Percentiles rank a stretch among this genome's conserved stretches.
These are phyloP conservation scores for Pseudogymnoascus sp. DNA, from an alignment of 2,329 filamentous ascomycete species.

Conservation along the genomic window DNA sequence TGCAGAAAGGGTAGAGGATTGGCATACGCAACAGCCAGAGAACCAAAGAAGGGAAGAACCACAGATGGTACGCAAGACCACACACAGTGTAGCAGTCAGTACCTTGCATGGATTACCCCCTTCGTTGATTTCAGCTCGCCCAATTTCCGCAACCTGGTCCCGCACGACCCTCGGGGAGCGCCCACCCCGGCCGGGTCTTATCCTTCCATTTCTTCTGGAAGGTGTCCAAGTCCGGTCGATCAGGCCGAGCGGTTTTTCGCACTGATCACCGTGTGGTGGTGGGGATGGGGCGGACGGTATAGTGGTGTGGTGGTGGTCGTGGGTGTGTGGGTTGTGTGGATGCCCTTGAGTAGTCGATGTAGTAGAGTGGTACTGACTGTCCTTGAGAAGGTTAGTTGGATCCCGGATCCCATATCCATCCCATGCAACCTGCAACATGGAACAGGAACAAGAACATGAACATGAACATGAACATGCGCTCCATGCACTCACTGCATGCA, in stretches of 20 bases:
- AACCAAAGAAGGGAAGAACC: too few species aligned
- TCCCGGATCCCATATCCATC: background rate
- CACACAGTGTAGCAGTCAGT: background rate
- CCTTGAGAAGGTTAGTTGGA: too few species aligned
- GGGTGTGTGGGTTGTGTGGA: background rate
- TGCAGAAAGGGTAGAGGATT: too few species aligned
- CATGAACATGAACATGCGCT: too few species aligned
- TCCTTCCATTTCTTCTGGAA: constrained; percentile 3
- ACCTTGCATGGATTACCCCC: background rate
- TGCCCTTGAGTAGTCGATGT: background rate
- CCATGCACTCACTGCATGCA: background rate
- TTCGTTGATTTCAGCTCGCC: constrained; percentile 1
- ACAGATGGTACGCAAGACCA: background rate
- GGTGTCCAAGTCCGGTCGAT: background rate
- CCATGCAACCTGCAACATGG: background rate
- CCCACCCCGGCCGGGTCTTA: background rate
- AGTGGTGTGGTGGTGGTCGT: background rate
- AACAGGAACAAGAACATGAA: too few species aligned
- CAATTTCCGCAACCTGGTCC: constrained; percentile 6
- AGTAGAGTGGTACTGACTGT: too few species aligned
- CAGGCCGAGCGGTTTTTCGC: constrained; percentile 1
- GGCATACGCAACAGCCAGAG: too few species aligned
- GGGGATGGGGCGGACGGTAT: too few species aligned
- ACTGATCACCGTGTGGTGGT: constrained; percentile 6
- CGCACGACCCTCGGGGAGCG: background rate